Base-by-base conservation (phyloP, 1,284 basidiomycete species). In the Lentinula novae-zelandiae region DNA sequence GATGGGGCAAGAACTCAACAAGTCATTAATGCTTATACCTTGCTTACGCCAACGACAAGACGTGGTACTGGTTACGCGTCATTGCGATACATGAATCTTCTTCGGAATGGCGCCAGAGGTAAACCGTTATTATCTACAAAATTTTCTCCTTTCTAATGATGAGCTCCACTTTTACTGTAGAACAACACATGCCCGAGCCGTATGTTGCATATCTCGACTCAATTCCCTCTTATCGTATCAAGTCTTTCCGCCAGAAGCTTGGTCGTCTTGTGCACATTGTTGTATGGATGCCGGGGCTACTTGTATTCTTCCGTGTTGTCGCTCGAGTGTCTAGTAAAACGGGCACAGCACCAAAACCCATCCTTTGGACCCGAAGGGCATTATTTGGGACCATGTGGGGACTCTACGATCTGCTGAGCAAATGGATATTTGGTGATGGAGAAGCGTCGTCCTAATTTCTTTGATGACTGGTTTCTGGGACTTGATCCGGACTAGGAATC, bases 361-460 rank as follows among this genome's bases (percentile, higher is more conserved):
- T 61, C 20, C 38, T 39, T 10, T 46, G 9, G 38, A 55, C 49
- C 20, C 50, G 60, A 57, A 20, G 13, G 17, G 46, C 13, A 27
- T 12, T 61, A 17, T 58, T 58, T 34, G 54, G 48, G n/a, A 36
- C n/a, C 17, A 61, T 61, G 60, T 61, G 60, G 60, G 31, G 22
- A 1, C 7, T 17, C 10, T 52, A 61, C 34, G 60, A 61, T 34
- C 44, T 33, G 36, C 12, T 46, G 10, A 46, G 46, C 1, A 57
- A 55, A 13, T 58, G 60, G 60, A 39, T 61, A 20, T 58, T 61
- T 6, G 60, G 60, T n/a, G 54, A 57, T 55, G 60, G 60, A 34
- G 60, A 61, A 15, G 36, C 36, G 36, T 56, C 52, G 17, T 53
- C 50, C 17, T 52, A 20, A 52, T 17, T 22, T 44, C 17, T 13